Conservation (phyloP, 441 rosid genomes). For the Arabidopsis lyrata region DNA sequence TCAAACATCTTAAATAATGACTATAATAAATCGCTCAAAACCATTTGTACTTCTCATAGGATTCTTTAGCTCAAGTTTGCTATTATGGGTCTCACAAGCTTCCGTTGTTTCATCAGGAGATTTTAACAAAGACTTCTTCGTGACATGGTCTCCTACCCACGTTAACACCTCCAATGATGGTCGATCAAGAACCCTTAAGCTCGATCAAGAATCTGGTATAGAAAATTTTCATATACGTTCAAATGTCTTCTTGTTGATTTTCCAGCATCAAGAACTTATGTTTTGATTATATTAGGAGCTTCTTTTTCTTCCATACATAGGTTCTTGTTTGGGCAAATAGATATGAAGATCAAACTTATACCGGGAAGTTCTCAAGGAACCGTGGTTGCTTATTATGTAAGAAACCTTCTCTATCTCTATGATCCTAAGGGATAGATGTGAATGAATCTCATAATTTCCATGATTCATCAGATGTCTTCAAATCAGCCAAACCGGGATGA, state of each 20-base stretch:
- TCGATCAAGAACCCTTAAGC: conserved; percentile 64
- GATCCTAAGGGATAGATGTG: neutral
- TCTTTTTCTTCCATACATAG: conserved; percentile 69
- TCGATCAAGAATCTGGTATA: conserved; percentile 80
- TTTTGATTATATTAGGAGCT: conserved; percentile 54
- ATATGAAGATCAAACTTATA: conserved; percentile 80
- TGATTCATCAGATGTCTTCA: conserved; percentile 60
- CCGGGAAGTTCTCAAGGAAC: conserved; percentile 87
- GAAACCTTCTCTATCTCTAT: conserved; percentile 20
- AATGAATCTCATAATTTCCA: neutral
- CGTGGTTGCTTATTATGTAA: conserved; percentile 81
- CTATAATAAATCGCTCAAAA: conserved; percentile 40
- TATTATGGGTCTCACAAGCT: conserved; percentile 50
- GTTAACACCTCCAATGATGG: conserved; percentile 75
- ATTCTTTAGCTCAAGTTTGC: conserved; percentile 37
- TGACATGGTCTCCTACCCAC: conserved; percentile 81
- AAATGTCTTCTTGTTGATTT: neutral
- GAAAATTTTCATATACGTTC: neutral
- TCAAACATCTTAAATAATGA: neutral
- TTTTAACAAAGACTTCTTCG: conserved; percentile 69
- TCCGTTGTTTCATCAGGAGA: conserved; percentile 69
- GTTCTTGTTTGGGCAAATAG: conserved; percentile 77
- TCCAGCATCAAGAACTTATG: neutral
- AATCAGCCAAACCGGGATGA: conserved; percentile 81
- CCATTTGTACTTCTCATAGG: conserved; percentile 39